Evolutionary conservation across 2,329 filamentous ascomycete species (phyloP), one percentile per base, ranked within the genome.

Genomic region (Ophiostoma fasciatum): DNA sequence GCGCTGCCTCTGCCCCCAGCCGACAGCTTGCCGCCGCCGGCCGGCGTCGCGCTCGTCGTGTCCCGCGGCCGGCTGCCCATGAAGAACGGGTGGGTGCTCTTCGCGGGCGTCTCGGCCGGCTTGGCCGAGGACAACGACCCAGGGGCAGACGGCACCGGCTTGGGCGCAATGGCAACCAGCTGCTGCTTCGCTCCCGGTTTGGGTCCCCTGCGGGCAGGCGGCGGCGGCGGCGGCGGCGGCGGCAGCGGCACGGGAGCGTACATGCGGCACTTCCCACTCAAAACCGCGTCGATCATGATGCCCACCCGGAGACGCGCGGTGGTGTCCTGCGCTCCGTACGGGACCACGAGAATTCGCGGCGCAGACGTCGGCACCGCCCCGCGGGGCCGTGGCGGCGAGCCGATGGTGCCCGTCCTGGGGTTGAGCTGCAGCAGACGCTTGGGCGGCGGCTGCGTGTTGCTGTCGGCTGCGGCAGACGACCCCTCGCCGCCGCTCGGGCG

Each of bases 71-170:
- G n/a, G n/a, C n/a, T n/a, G n/a, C n/a, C n/a, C n/a, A n/a, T n/a
- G 48, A 85, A 85, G 49, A 85, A 82, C 0, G 80, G 79, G 54
- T 85, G 58, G 4, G 54, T 50, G 22, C 45, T 37, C 35, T 51
- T 52, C 17, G 37, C 9, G 31, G 36, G 11, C 14, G 21, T n/a
- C n/a, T n/a, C n/a, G n/a, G n/a, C n/a, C n/a, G n/a, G n/a, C n/a
- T n/a, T n/a, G n/a, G n/a, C n/a, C n/a, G n/a, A n/a, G n/a, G n/a
- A n/a, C n/a, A n/a, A n/a, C n/a, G n/a, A n/a, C n/a, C n/a, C 17
- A 5, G 7, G 4, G 7, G 26, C 14, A 5, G 34, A 14, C 7
- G 30, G 9, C 7, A 13, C 14, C 19, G 32, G 17, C n/a, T 33
- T 41, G 4, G 35, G 23, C 6, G 33, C 38, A 11, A 29, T 25